These are phyloP conservation scores for Ramalina peruviana DNA, from an alignment of 495 filamentous ascomycete genomes.

Conservation along the genomic window DNA sequence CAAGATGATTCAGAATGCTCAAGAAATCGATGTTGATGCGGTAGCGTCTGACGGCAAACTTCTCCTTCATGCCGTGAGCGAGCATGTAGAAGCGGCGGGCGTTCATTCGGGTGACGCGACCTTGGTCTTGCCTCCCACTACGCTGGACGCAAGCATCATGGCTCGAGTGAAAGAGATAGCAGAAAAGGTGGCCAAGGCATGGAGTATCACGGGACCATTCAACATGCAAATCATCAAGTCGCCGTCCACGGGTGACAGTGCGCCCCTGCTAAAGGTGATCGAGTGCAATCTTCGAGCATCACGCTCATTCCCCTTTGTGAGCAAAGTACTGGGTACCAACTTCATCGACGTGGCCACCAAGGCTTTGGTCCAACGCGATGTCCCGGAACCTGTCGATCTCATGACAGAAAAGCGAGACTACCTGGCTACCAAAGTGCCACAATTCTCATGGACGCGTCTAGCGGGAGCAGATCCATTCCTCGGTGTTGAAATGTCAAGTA, in stretches of 20 bases:
- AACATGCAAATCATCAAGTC: constrained; percentile 99
- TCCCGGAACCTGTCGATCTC: constrained; percentile 75
- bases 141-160: constrained; percentile 61
- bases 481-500: constrained; percentile 93
- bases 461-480: constrained; percentile 96
- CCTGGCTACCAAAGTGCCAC: constrained; percentile 90
- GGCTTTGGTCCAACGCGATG: constrained; percentile 73
- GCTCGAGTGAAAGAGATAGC: constrained; percentile 86
- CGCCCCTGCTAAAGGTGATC: constrained; percentile 80
- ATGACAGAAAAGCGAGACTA: constrained; percentile 85
- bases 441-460: constrained; percentile 98
- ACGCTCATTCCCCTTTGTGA: constrained; percentile 93
- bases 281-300: constrained; percentile 98
- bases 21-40: constrained; percentile 96
- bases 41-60: constrained; percentile 79
- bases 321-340: constrained; percentile 92
- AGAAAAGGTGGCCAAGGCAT: constrained; percentile 89
- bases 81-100: constrained; percentile 92
- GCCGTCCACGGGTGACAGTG: constrained; percentile 47
- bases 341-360: constrained; percentile 96
- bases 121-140: constrained; percentile 73
- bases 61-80: constrained; percentile 83
- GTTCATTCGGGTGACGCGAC: constrained; percentile 95
- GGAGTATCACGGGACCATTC: constrained; percentile 94
- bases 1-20: constrained; percentile 92